Evolutionary conservation across 306 rosid species (phyloP).

Genomic region (Datisca glomerata): DNA sequence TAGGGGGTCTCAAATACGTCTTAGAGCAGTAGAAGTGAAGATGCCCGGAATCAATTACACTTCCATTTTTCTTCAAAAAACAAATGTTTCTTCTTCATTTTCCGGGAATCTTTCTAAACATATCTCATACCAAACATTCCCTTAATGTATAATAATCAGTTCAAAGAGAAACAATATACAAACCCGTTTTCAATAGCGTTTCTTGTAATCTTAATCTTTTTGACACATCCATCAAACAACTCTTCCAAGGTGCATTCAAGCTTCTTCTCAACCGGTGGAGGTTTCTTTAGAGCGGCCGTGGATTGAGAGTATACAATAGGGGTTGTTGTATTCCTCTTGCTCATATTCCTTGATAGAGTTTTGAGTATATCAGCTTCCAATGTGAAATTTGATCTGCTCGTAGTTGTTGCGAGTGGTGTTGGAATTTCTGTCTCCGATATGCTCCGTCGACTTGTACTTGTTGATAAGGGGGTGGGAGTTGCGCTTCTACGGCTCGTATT

Average conservation of each 20-base stretch:
- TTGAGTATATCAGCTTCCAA: constrained; percentile 13
- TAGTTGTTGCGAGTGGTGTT: neutral
- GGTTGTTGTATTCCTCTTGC: constrained; percentile 32
- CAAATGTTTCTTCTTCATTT: neutral
- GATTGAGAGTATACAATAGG: constrained; percentile 81
- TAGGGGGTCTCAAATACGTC: too few relatives aligned
- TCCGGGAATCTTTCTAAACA: too few relatives aligned
- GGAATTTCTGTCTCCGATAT: constrained; percentile 14
- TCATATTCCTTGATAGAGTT: constrained; percentile 29
- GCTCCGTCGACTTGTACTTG: constrained; percentile 2
- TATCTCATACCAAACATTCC: too few relatives aligned
- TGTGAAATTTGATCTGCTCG: constrained; percentile 3
- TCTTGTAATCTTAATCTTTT: constrained; percentile 61
- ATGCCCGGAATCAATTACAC: too few relatives aligned
- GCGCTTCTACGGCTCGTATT: constrained; percentile 18
- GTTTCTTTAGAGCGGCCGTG: constrained; percentile 38
- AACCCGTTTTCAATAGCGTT: constrained; percentile 65
- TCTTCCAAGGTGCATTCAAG: constrained; percentile 64
- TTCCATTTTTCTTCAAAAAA: too few relatives aligned
- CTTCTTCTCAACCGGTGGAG: constrained; percentile 49
- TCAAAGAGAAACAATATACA: constrained; percentile 9
- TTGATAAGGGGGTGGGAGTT: constrained; percentile 16
- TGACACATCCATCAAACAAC: constrained; percentile 53
- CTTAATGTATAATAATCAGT: too few relatives aligned
- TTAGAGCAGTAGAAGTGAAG: too few relatives aligned